Conservation (phyloP, 2,329 filamentous ascomycete genomes). For the Botrytis galanthina region DNA sequence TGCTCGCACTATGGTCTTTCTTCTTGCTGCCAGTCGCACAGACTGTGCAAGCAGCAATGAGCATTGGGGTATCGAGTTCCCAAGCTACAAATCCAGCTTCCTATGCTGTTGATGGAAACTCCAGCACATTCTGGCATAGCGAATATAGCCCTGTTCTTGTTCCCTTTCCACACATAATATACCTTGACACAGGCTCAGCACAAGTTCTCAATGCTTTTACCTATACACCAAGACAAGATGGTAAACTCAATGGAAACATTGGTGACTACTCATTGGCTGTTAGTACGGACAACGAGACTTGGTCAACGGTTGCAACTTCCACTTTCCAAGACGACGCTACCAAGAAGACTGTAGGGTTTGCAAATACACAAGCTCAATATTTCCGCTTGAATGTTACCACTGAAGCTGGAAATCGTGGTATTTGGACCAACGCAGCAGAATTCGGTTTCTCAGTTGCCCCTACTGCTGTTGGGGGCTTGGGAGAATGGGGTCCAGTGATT, state of each 20-base stretch:
- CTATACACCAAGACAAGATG: conserved; percentile 39
- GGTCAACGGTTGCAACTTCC: conserved; percentile 33
- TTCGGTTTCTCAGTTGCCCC: conserved; percentile 16
- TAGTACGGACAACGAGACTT: conserved; percentile 38
- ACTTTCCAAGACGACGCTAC: conserved; percentile 27
- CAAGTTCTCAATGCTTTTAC: conserved; percentile 38
- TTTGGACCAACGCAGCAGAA: conserved; percentile 24
- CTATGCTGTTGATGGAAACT: conserved; percentile 39
- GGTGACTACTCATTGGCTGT: conserved; percentile 37
- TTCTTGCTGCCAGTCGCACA: not conserved
- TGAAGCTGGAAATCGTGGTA: conserved; percentile 27
- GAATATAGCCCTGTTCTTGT: conserved; percentile 31
- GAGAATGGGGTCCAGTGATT: conserved; percentile 28
- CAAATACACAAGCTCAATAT: conserved; percentile 20
- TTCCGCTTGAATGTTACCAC: conserved; percentile 24
- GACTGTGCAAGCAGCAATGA: not conserved
- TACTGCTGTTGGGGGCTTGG: conserved; percentile 3
- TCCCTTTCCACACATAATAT: conserved; percentile 37
- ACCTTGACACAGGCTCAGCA: conserved; percentile 38
- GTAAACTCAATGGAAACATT: conserved; percentile 39
- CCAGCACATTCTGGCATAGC: conserved; percentile 40
- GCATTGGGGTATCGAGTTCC: not conserved
- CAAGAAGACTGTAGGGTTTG: conserved; percentile 20
- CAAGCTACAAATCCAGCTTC: not conserved
- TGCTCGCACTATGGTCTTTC: not conserved